Evolutionary conservation across 352 stramenopile species (phyloP).

Genomic region (Phytophthora brassicae): DNA sequence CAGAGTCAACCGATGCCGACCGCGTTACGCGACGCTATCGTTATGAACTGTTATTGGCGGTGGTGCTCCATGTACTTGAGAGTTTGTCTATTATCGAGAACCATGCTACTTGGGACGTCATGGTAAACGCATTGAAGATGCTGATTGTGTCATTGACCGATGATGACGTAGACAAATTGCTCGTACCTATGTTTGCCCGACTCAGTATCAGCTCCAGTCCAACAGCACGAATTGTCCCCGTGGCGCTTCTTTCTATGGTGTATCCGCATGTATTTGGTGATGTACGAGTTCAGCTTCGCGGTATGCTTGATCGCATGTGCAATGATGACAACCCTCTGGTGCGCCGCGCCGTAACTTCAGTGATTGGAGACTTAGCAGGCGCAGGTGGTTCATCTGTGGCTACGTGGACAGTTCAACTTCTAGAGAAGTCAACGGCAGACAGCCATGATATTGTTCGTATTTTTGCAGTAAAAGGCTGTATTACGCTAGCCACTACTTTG

Average conservation of each 20-base stretch:
- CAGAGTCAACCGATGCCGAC: slow-evolving; percentile 16
- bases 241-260: slow-evolving; percentile 75
- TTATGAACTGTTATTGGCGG: slow-evolving; percentile 71
- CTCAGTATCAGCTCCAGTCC: slow-evolving; percentile 84
- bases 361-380: slow-evolving; percentile 75
- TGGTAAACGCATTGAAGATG: slow-evolving; percentile 84
- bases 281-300: slow-evolving; percentile 77
- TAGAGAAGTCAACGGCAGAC: slow-evolving; percentile 82
- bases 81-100: slow-evolving; percentile 90
- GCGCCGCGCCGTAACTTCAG: slow-evolving; percentile 76
- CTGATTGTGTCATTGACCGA: slow-evolving; percentile 63
- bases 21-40: slow-evolving; percentile 40
- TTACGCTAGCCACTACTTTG: slow-evolving; percentile 67
- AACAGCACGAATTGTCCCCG: slow-evolving; percentile 80
- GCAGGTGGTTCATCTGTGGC: slow-evolving; percentile 53
- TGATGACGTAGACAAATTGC: slow-evolving; percentile 57
- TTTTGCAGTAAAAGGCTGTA: slow-evolving; percentile 84
- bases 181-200: slow-evolving; percentile 80
- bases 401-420: slow-evolving; percentile 71
- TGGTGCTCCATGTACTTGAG: slow-evolving; percentile 83
- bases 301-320: slow-evolving; percentile 88
- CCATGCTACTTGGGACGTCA: slow-evolving; percentile 87
- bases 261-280: slow-evolving; percentile 74
- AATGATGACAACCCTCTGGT: slow-evolving; percentile 87
- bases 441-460: slow-evolving; percentile 89